phyloP scores from a whole-genome alignment of 305 asterid genomes.

The Fraxinus sp. region DNA sequence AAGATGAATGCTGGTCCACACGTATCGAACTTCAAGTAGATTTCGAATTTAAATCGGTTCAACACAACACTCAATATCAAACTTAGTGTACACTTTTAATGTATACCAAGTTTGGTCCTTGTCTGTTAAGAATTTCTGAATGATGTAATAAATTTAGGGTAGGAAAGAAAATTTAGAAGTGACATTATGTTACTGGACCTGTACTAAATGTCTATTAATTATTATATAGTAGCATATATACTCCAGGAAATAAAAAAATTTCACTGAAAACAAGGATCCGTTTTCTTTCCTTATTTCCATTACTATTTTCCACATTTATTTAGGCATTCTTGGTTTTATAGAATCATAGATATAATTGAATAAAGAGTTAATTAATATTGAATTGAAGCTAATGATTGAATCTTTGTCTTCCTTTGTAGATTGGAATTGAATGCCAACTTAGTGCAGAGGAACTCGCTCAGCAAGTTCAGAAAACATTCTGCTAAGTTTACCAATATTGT shows the following conservation, averaged over 20 bases:
- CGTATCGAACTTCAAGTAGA: too few species aligned
- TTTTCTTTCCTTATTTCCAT: background rate
- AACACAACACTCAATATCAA: too few species aligned
- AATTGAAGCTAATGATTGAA: slow-evolving; percentile 22
- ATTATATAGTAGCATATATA: too few species aligned
- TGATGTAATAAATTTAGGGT: background rate
- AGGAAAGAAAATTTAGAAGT: background rate
- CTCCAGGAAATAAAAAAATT: background rate
- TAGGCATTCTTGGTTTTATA: background rate
- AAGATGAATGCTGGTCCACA: background rate
- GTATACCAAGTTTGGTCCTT: too few species aligned
- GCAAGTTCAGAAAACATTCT: slow-evolving; percentile 79
- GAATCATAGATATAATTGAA: background rate
- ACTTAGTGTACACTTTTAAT: too few species aligned
- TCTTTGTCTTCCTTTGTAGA: slow-evolving; percentile 32
- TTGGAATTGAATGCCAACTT: slow-evolving; percentile 89
- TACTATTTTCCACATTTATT: background rate
- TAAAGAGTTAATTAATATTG: background rate
- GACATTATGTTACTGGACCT: background rate
- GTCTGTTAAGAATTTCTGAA: background rate
- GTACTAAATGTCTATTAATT: background rate
- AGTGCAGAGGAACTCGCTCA: slow-evolving; percentile 91
- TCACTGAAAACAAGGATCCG: slow-evolving; percentile 22
- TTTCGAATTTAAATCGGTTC: too few species aligned
- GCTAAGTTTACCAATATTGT: slow-evolving; percentile 25